Conservation (phyloP, 495 filamentous ascomycete genomes). For the Neurospora sp. region DNA sequence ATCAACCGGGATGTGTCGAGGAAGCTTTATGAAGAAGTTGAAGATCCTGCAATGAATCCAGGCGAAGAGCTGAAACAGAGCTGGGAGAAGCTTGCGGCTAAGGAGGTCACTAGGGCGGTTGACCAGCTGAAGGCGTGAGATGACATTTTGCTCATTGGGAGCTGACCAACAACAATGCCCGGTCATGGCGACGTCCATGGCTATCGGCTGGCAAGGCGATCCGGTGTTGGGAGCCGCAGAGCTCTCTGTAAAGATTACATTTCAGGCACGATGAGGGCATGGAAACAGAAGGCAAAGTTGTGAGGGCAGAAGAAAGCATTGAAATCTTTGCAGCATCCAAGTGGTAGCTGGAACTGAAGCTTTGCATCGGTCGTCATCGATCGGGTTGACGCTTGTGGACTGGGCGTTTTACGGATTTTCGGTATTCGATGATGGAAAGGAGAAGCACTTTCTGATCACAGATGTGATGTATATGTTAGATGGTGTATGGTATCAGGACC, state of each 20-base stretch:
- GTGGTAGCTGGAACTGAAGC: not conserved
- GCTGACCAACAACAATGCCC: not conserved
- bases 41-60: constrained; percentile 38
- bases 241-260: not conserved
- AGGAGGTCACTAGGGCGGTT: constrained; percentile 63
- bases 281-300: not conserved
- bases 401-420: not conserved
- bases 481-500: not conserved
- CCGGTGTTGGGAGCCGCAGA: not conserved
- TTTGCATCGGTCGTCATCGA: not conserved
- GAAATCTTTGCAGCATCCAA: not conserved
- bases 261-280: not conserved
- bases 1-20: constrained; percentile 80
- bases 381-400: not conserved
- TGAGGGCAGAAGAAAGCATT: not conserved
- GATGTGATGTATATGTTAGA: not conserved
- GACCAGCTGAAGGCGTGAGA: constrained; percentile 33
- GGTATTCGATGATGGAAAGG: not conserved
- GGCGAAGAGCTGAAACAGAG: constrained; percentile 46
- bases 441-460: not conserved
- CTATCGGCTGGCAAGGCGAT: not conserved
- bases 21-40: constrained; percentile 73
- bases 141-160: not conserved
- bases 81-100: constrained; percentile 59
- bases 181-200: not conserved